Evolutionary conservation across 495 filamentous ascomycete species (phyloP).

Genomic region (Lentithecium fluviatile): DNA sequence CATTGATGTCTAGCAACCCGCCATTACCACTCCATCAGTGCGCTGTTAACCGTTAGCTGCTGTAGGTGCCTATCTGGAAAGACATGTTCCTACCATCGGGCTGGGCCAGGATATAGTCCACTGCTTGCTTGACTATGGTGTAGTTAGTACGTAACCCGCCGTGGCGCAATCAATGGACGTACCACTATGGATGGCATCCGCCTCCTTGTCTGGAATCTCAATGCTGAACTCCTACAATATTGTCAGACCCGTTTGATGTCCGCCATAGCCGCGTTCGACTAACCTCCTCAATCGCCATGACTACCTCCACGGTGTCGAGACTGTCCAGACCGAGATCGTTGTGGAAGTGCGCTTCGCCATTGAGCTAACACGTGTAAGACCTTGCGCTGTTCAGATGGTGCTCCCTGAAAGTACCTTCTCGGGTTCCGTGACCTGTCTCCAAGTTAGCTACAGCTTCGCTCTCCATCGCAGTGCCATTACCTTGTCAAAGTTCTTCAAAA

Average conservation of each 20-base stretch:
- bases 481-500: constrained; percentile 96
- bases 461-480: constrained; percentile 52
- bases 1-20: constrained; percentile 5
- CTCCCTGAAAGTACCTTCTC: constrained; percentile 43
- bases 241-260: constrained; percentile 33
- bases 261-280: constrained; percentile 25
- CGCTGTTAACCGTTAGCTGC: constrained; percentile 37
- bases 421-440: constrained; percentile 43
- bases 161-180: constrained; percentile 48
- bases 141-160: constrained; percentile 26
- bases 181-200: constrained; percentile 95
- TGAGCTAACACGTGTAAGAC: constrained; percentile 59
- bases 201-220: constrained; percentile 99
- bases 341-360: constrained; percentile 77
- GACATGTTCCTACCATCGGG: constrained; percentile 64
- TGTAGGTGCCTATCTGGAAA: background rate
- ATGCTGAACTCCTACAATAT: constrained; percentile 90
- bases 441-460: constrained; percentile 17
- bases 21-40: constrained; percentile 31
- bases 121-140: constrained; percentile 84
- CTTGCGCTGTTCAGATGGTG: constrained; percentile 1
- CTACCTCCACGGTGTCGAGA: constrained; percentile 97
- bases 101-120: constrained; percentile 91
- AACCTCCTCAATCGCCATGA: constrained; percentile 99
- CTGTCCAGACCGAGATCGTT: constrained; percentile 96